phyloP scores from a whole-genome alignment of 2,329 filamentous ascomycete genomes.

The Zymoseptoria ardabiliae region DNA sequence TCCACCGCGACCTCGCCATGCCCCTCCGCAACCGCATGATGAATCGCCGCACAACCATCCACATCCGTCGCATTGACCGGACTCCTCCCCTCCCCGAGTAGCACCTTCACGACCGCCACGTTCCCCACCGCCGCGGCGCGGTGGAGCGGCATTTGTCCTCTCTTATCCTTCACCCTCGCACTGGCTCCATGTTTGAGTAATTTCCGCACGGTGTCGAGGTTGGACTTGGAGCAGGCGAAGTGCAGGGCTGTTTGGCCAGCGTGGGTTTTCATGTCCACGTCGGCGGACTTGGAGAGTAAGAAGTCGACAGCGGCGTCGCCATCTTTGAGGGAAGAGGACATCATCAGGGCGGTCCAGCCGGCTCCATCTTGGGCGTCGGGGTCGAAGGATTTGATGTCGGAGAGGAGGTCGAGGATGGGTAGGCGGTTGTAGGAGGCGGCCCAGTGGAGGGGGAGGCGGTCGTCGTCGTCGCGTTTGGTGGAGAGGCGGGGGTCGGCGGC shows the following conservation, averaged over 20 bases:
- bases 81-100: constrained; percentile 69
- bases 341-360: constrained; percentile 82
- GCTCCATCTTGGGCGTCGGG: constrained; percentile 73
- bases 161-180: constrained; percentile 71
- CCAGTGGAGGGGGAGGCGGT: constrained; percentile 89
- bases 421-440: constrained; percentile 75
- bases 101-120: constrained; percentile 67
- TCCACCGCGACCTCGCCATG: constrained; percentile 74
- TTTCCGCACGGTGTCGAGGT: constrained; percentile 70
- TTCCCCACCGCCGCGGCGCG: constrained; percentile 85
- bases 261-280: constrained; percentile 67
- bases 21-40: constrained; percentile 73
- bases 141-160: constrained; percentile 86
- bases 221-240: constrained; percentile 84
- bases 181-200: constrained; percentile 72
- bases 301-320: constrained; percentile 61
- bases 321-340: constrained; percentile 67
- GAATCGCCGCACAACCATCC: constrained; percentile 79
- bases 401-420: constrained; percentile 65
- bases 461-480: constrained; percentile 69
- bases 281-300: constrained; percentile 57
- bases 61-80: constrained; percentile 77
- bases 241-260: constrained; percentile 76
- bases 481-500: constrained; percentile 73
- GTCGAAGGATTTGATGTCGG: constrained; percentile 67